Percentiles rank a stretch among this genome's conserved stretches.
Conservation (phyloP, 2,329 filamentous ascomycete species). For the Shiraia sp. region DNA sequence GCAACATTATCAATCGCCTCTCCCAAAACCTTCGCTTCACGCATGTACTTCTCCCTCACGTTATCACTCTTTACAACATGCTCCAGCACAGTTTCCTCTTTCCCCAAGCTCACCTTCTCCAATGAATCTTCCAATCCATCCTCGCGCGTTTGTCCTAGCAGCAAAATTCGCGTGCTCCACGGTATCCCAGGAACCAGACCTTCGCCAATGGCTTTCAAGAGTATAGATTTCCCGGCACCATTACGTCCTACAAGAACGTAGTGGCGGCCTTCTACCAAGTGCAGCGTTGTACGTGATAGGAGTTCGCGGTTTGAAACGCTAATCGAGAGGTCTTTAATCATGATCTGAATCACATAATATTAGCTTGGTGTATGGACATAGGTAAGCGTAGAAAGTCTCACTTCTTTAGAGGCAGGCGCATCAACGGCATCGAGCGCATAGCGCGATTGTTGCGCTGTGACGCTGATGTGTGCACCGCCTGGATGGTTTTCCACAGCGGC, state of each 20-base stretch:
- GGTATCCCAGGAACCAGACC: constrained; percentile 72
- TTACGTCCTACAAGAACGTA: constrained; percentile 83
- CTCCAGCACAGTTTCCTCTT: constrained; percentile 60
- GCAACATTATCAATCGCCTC: constrained; percentile 61
- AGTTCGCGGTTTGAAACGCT: constrained; percentile 67
- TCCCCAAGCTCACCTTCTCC: constrained; percentile 21
- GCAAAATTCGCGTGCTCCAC: constrained; percentile 40
- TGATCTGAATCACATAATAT: no score
- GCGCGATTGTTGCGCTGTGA: constrained; percentile 45
- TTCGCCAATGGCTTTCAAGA: constrained; percentile 75
- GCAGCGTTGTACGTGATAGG: constrained; percentile 69
- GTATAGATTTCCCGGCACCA: constrained; percentile 80
- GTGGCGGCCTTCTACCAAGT: constrained; percentile 71
- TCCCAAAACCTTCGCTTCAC: constrained; percentile 65
- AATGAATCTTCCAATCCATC: constrained; percentile 37
- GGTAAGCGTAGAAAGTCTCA: no score
- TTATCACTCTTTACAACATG: constrained; percentile 63
- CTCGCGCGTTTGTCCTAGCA: constrained; percentile 41
- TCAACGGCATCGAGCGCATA: constrained; percentile 45
- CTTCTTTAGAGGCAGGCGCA: constrained; percentile 45
- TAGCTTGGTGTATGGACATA: no score
- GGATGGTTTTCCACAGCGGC: constrained; percentile 22
- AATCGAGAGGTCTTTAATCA: constrained; percentile 71
- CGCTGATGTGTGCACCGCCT: constrained; percentile 32
- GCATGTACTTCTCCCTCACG: constrained; percentile 59